These are phyloP conservation scores for Kwoniella pini DNA, from an alignment of 768 basidiomycete genomes.

Conservation along the genomic window DNA sequence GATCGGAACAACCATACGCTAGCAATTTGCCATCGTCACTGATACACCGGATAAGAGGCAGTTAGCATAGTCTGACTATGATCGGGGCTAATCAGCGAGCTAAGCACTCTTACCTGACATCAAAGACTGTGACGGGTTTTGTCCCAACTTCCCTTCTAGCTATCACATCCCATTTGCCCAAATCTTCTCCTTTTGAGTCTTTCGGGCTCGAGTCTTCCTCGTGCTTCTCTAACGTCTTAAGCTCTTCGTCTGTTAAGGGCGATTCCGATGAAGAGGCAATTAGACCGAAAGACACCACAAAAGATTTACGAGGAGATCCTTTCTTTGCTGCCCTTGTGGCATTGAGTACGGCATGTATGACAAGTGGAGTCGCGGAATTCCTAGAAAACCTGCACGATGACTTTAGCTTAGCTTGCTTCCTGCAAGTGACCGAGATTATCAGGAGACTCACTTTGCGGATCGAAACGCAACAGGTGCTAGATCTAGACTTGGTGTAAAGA, in stretches of 20 bases:
- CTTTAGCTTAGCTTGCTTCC: too few relatives aligned
- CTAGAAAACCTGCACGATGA: slow-evolving; percentile 20
- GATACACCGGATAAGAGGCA: too few relatives aligned
- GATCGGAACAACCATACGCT: slow-evolving; percentile 83
- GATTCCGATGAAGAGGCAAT: slow-evolving; percentile 34
- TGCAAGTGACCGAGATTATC: not conserved
- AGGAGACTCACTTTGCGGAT: slow-evolving; percentile 43
- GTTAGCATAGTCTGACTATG: too few relatives aligned
- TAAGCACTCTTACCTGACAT: slow-evolving; percentile 67
- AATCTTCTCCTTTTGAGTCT: slow-evolving; percentile 25
- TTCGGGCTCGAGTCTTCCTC: too few relatives aligned
- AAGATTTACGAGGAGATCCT: slow-evolving; percentile 47
- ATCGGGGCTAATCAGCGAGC: too few relatives aligned
- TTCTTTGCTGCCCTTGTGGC: slow-evolving; percentile 35
- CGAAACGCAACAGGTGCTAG: slow-evolving; percentile 45
- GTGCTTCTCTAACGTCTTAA: slow-evolving; percentile 17
- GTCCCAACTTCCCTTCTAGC: slow-evolving; percentile 73
- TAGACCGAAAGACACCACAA: slow-evolving; percentile 36
- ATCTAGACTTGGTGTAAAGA: slow-evolving; percentile 46
- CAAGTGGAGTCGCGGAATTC: slow-evolving; percentile 22
- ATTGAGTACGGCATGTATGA: slow-evolving; percentile 52
- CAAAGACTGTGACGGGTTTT: slow-evolving; percentile 81
- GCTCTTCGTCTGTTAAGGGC: slow-evolving; percentile 27
- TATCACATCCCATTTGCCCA: slow-evolving; percentile 74
- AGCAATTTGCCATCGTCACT: slow-evolving; percentile 80